Evolutionary conservation across 2,329 filamentous ascomycete genomes (phyloP).

Genomic region (Thyridium curvatum): DNA sequence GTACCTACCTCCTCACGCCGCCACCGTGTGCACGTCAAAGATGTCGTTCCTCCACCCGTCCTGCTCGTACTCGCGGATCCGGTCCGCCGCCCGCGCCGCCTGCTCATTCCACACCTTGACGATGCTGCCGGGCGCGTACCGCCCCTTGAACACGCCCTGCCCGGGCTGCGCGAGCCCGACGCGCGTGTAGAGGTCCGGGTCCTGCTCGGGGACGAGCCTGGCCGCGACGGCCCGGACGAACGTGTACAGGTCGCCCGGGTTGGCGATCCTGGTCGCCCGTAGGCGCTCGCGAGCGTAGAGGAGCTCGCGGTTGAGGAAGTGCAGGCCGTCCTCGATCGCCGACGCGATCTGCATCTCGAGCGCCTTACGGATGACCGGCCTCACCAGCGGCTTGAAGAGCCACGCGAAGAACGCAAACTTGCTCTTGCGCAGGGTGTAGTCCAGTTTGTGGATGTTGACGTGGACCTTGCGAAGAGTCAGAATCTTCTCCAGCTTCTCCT

Average conservation of each 20-base stretch:
- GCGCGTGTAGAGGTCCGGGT: conserved; percentile 70
- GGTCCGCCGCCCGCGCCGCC: conserved; percentile 61
- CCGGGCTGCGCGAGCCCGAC: conserved; percentile 59
- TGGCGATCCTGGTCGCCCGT: conserved; percentile 75
- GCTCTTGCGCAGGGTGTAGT: conserved; percentile 69
- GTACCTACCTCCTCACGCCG: no score
- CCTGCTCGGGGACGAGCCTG: conserved; percentile 62
- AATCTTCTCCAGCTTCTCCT: conserved; percentile 73
- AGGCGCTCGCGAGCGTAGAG: conserved; percentile 82
- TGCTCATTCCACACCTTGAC: conserved; percentile 88
- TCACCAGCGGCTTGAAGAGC: conserved; percentile 77
- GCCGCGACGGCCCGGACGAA: conserved; percentile 81
- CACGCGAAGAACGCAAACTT: conserved; percentile 74
- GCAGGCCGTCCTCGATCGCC: conserved; percentile 63
- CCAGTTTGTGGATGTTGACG: conserved; percentile 80
- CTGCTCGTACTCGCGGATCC: conserved; percentile 65
- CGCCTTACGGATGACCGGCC: conserved; percentile 71
- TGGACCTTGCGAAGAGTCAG: conserved; percentile 69
- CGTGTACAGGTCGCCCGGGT: conserved; percentile 72
- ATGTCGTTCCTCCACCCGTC: conserved; percentile 80
- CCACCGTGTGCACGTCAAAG: conserved; percentile 48
- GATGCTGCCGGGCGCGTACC: conserved; percentile 84
- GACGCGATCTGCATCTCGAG: conserved; percentile 73
- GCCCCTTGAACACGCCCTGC: conserved; percentile 64
- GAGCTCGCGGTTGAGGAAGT: conserved; percentile 75